Evolutionary conservation across 2,329 filamentous ascomycete genomes (phyloP).

Genomic region (Thielaviopsis euricoi): DNA sequence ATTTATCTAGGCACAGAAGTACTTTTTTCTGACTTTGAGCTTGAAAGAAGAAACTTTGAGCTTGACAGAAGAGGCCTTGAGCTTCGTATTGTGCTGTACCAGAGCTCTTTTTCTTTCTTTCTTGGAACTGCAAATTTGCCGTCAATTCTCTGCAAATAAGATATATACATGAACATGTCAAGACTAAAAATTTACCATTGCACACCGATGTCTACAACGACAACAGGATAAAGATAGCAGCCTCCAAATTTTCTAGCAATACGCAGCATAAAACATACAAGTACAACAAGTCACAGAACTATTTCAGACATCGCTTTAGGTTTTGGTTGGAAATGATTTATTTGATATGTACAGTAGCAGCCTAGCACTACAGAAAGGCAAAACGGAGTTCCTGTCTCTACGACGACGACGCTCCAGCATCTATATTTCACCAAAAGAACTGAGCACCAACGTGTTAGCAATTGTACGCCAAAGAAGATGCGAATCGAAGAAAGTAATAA

Average conservation of each 20-base stretch:
- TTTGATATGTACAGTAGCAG: background rate
- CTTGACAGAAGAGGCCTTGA: no score
- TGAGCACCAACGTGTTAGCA: background rate
- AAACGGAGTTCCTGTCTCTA: background rate
- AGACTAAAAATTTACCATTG: slow-evolving; percentile 2
- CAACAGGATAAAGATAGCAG: no score
- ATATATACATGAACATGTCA: background rate
- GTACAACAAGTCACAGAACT: slow-evolving; percentile 22
- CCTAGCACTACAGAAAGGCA: no score
- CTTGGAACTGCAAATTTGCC: no score
- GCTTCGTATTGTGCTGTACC: no score
- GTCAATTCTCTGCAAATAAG: no score
- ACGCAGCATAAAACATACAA: slow-evolving; percentile 54
- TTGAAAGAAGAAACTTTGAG: no score
- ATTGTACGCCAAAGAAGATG: background rate
- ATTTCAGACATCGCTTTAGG: no score
- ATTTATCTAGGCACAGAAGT: background rate
- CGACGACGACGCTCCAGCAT: background rate
- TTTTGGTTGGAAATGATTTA: background rate
- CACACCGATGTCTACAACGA: no score
- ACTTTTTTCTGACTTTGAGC: background rate
- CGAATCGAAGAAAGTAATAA: background rate
- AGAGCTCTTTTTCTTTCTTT: no score
- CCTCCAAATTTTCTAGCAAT: slow-evolving; percentile 54
- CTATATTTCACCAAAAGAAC: background rate